Base-by-base conservation (phyloP, 176 grass and related monocot genomes). In the Juncus inflexus region DNA sequence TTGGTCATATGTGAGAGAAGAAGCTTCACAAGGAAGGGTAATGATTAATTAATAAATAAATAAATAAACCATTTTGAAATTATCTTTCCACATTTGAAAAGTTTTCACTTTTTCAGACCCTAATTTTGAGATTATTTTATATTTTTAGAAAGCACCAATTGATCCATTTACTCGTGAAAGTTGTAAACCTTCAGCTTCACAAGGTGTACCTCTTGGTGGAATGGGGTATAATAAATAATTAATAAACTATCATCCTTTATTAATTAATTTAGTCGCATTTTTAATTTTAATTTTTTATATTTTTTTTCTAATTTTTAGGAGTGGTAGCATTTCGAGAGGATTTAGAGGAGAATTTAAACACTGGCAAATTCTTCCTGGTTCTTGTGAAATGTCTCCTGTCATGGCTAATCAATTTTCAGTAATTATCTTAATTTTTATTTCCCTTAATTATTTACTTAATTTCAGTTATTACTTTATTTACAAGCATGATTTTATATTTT, bases 401-500 rank as follows among this genome's bases (percentile, higher is more conserved):
- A 96, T 96, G 87, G 79, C 87, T 73, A 96, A 96, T 79, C 91
- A 96, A 74, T 96, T 96, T 78, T 96, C 91, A 60, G 91, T 96
- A 90, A 86, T 12, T 62, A 74, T 59, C 7, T 28, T 28, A 28
- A 28, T 28, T 28, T 28, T 28, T 28, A 28, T 28, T 28, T 28
- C 19, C 43, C 43, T 47, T 9, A 47, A 5, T 47, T 47, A 47
- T 47, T 47, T 15, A 39, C 7, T 11, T 36, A 39, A 3, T 13
- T 11, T 62, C 9, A 37, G 11, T 5, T 8, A 66, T 9, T 47
- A 9, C 42, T 70, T 35, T 35, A 61, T 28, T 66, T 58, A 7
- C 55, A 19, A 63, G 5, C 47, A 15, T 50, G 76, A 1, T 73
- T 28, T 56, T 40, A 5, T 51, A 63, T 75, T 10, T 40, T 60